Base-by-base conservation (phyloP, 2,329 filamentous ascomycete genomes). In the Diaporthe sp. region DNA sequence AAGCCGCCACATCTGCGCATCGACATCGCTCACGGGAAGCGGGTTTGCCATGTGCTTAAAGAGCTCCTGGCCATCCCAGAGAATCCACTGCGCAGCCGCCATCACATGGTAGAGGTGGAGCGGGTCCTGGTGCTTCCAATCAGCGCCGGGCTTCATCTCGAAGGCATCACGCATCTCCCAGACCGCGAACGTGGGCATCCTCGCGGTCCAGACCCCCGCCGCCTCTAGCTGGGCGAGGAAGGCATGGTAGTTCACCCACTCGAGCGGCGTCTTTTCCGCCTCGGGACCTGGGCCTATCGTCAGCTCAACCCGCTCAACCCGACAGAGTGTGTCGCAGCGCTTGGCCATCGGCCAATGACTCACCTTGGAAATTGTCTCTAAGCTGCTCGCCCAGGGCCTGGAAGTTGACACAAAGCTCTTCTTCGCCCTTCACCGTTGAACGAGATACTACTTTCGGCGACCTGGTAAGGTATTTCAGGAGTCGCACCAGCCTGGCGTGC, bases 81-180 rank as follows among this genome's bases (percentile, higher is more conserved):
- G n/a, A 4, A 61, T 61, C 57, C 57, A 61, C 57, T 61, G 57
- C 7, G 57, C 57, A 9, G 57, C 57, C 7, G 57, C 57, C 57
- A 61, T 61, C 35, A 61, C 38, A n/a, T 61, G 57, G 57, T 61
- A 40, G 35, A 42, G 6, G 57, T 61, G 57, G 57, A 42, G 17
- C 38, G 28, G 13, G 8, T 3, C 35, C 13, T 40, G 13, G 22
- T 1, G 22, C 47, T 50, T 0, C 22, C 47, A 8, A 2, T 50
- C 13, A 22, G 0, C 22, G 22, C 10, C 1, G 1, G 3, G 13
- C n/a, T 42, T n/a, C 57, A 38, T 12, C 57, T 61, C 57, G n/a
- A 61, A 61, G n/a, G 57, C 57, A 22, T 61, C 57, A 8, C 57
- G 57, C 57, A 61, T 61, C 35, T 61, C 57, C 57, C 57, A 61